A percentile compares a stretch with the other conserved stretches of the same genome.
These are phyloP conservation scores for Sclerotinia spermophila DNA, from an alignment of 2,329 filamentous ascomycete genomes.

Conservation along the genomic window DNA sequence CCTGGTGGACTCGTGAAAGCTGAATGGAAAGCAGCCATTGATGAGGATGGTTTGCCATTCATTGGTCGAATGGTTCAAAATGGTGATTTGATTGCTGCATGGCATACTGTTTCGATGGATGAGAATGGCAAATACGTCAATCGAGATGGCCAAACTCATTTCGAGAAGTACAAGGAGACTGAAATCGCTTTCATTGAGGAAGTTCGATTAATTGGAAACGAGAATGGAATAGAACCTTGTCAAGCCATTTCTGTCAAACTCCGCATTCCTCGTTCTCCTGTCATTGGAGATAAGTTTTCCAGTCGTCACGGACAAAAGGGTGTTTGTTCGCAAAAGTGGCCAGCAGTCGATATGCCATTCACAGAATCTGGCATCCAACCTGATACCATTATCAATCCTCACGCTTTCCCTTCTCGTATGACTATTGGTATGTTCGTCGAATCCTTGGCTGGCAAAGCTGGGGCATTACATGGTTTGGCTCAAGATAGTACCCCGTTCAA, in stretches of 20 bases:
- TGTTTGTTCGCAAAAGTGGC: constrained; percentile 96
- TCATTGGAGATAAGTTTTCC: constrained; percentile 99
- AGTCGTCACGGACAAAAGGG: constrained; percentile 98
- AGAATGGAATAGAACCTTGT: constrained; percentile 75
- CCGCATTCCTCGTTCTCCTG: constrained; percentile 80
- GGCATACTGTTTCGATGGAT: constrained; percentile 81
- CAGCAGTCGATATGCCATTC: constrained; percentile 89
- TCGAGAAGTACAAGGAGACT: constrained; percentile 90
- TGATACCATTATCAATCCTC: constrained; percentile 97
- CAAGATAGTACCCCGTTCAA: constrained; percentile 95
- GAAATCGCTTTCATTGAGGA: constrained; percentile 90
- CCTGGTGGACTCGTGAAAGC: constrained; percentile 70
- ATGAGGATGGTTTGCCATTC: constrained; percentile 81
- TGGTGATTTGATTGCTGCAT: constrained; percentile 83
- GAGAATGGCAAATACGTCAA: constrained; percentile 77
- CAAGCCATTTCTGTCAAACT: constrained; percentile 92
- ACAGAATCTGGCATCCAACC: constrained; percentile 95
- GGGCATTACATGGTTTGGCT: constrained; percentile 88
- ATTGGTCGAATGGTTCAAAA: constrained; percentile 74
- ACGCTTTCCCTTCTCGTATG: constrained; percentile 99
- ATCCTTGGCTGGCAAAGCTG: constrained; percentile 91
- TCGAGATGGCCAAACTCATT: constrained; percentile 78
- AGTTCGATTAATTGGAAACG: constrained; percentile 83
- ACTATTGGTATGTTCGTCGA: constrained; percentile 99
- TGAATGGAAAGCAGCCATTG: constrained; percentile 67